Evolutionary conservation across 202 grass and related monocot genomes (phyloP), one percentile per base, ranked within the genome.

Genomic region (Setaria italica): DNA sequence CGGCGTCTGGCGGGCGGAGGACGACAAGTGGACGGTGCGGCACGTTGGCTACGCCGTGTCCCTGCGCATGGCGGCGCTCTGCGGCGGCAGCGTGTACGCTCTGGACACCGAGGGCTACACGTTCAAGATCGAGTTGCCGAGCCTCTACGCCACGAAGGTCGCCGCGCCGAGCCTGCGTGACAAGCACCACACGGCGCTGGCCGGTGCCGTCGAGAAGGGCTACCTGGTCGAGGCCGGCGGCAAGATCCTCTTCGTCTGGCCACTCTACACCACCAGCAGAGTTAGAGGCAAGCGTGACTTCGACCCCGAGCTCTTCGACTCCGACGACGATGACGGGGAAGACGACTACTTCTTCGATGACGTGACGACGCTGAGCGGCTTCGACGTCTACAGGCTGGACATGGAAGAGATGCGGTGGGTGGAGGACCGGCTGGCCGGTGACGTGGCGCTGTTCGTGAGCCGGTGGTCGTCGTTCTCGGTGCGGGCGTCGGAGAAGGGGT

Each of bases 221-320:
- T 66, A 66, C 63, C 33, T 39, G 14, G 63, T 66, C 2, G 63
- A 66, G 63, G 63, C 63, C 63, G 33, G 33, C 63, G 63, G 63
- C 33, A 33, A 66, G 14, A 14, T 66, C 2, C 14, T 66, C 63
- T 66, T 37, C 63, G 33, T 66, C 33, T 66, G 63, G 34, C 64
- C 64, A 0, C 64, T 67, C 33, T 67, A 9, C 64, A 32, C 59
- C 59, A 62, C 59, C 11, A 62, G 9, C 3, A 62, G 58, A 62
- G 58, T 62, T 1, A 11, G 58, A 62, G 58, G 21, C 58, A 29
- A 62, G 58, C 57, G 58, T 62, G 55, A 57, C 7, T 57, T 57
- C 7, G 55, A 57, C 55, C 19, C 55, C 7, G 58, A 62, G 3
- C 20, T 60, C 57, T 60, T 29, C 57, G 1, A 4, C 13, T 16